Evolutionary conservation across 2,329 filamentous ascomycete genomes (phyloP), one percentile per base, ranked within the genome.

Genomic region (Trichoderma lentiforme): DNA sequence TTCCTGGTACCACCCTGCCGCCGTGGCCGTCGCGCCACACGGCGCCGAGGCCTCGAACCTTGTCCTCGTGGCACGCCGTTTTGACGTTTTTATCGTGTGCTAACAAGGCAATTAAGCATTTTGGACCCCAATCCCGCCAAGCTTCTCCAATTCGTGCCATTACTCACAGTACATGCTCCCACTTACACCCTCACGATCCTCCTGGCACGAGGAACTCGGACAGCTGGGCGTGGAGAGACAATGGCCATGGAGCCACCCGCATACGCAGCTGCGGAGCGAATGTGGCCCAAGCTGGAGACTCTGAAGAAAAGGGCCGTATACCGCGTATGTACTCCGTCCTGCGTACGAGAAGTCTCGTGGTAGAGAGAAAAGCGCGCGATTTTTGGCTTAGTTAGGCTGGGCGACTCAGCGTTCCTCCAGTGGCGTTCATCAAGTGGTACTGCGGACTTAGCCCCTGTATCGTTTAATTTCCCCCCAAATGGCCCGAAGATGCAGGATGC

Each of bases 221-320:
- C 30, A 63, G 60, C 34, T 43, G 14, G 58, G 58, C 58, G 68
- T 70, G 57, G 56, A 62, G 66, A 58, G 34, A 61, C 66, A 62
- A 61, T 28, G 61, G 62, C 43, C 53, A 57, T 57, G 69, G 69
- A 65, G 69, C 47, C 34, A 32, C 51, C 51, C 60, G 58, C 61
- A 65, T 57, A 58, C 69, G 60, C 51, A 57, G 34, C 60, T 71
- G 69, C 69, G 69, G 69, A 71, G 69, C 60, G 61, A 71, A 58
- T 65, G 60, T 71, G 69, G 69, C 61, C 69, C 60, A 51, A 47
- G 61, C 69, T 71, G 60, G 69, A 65, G 69, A 66, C 61, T 3
- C 51, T 58, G 47, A 57, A 34, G 51, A 71, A 71, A 71, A 71
- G 69, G 69, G 69, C 69, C 69, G 69, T 71, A 71, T 71, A 63